These are phyloP conservation scores for Pseudogymnoascus sp. DNA, from an alignment of 2,329 filamentous ascomycete genomes.

Conservation along the genomic window DNA sequence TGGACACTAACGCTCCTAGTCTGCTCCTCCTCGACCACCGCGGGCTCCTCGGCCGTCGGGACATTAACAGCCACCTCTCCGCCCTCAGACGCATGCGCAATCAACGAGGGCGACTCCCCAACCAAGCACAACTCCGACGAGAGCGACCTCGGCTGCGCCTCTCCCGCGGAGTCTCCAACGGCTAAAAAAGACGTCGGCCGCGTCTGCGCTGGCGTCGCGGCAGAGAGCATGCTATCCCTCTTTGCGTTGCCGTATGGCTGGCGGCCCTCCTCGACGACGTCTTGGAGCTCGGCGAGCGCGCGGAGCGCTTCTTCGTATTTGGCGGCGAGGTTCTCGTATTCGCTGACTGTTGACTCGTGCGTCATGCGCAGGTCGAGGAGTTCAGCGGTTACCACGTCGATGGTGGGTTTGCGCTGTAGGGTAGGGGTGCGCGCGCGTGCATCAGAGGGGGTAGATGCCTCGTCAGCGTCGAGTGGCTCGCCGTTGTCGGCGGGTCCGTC, in stretches of 20 bases:
- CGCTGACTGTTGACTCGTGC: slow-evolving; percentile 74
- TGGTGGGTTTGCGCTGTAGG: background rate
- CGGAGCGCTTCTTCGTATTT: slow-evolving; percentile 90
- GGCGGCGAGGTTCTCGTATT: slow-evolving; percentile 71
- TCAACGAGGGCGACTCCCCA: slow-evolving; percentile 58
- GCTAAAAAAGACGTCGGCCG: slow-evolving; percentile 80
- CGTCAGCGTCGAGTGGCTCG: slow-evolving; percentile 32
- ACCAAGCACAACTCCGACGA: slow-evolving; percentile 90
- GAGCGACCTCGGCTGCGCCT: slow-evolving; percentile 75
- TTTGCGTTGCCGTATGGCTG: slow-evolving; percentile 44
- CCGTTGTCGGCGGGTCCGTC: slow-evolving; percentile 29
- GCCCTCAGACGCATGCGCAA: background rate
- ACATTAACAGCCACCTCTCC: slow-evolving; percentile 13
- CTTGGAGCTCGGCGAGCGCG: slow-evolving; percentile 76
- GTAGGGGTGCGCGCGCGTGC: background rate
- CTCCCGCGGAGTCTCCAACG: slow-evolving; percentile 24
- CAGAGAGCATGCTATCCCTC: slow-evolving; percentile 50
- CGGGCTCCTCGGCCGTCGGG: slow-evolving; percentile 15
- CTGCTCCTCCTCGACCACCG: slow-evolving; percentile 28
- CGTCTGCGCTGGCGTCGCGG: slow-evolving; percentile 40
- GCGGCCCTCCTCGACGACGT: slow-evolving; percentile 70
- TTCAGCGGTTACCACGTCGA: slow-evolving; percentile 80
- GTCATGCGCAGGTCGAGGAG: slow-evolving; percentile 83
- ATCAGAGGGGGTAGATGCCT: slow-evolving; percentile 17
- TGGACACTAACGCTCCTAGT: slow-evolving; percentile 29